Base-by-base conservation (phyloP, 140 eudicot genomes). In the Stevia rebaudiana region DNA sequence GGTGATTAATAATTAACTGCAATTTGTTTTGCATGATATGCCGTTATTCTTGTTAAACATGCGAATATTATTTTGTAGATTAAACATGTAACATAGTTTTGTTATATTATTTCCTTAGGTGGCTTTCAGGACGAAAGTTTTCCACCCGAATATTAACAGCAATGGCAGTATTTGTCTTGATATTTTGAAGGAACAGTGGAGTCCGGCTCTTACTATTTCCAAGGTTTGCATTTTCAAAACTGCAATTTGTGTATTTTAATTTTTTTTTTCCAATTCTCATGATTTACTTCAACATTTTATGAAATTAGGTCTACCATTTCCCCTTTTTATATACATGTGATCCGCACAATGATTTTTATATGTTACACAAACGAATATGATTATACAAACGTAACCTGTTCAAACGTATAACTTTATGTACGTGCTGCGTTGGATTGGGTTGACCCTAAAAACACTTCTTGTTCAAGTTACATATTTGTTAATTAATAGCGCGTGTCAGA, bases 121-220 rank as follows among this genome's bases (percentile, higher is more conserved):
- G 55, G 92, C 95, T 64, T 87, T 87, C 78, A 81, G 84, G 86
- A 87, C 95, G 0, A 86, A 86, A 76, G 95, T 87, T 42, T 87
- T 87, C 74, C 95, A 87, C 82, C 92, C 95, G 13, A 86, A 86
- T 46, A 78, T 86, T 28, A 86, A 83, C 66, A 86, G 95, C 77
- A 86, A 86, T 33, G 95, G 91, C 23, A 86, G 95, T 82, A 86
- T 87, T 54, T 87, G 95, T 68, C 91, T 87, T 59, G 92, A 87
- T 77, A 87, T 86, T 41, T 69, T 86, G 83, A 86, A 87, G 76
- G 95, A 87, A 63, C 95, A 87, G 70, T 86, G 95, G 95, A 86
- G 95, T 77, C 90, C 95, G 22, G 95, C 95, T 66, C 83, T 86
- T 21, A 83, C 95, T 6, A 86, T 83, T 30, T 83, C 95, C 54